These are phyloP conservation scores for Cyberlindnera maritima DNA, from an alignment of 805 yeast genomes.

Conservation along the genomic window DNA sequence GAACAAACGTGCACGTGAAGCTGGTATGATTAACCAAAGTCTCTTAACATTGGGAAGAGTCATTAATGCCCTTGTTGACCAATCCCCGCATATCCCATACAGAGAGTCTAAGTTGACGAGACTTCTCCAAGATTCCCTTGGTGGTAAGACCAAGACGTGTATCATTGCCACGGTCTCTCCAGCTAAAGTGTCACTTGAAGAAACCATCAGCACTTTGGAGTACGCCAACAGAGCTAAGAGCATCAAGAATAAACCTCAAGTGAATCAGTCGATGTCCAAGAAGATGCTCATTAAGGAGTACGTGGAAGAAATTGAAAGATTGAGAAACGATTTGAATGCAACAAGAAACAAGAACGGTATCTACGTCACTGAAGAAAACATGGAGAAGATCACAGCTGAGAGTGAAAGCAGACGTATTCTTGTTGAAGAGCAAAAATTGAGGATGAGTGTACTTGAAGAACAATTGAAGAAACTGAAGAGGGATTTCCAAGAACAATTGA, in stretches of 20 bases:
- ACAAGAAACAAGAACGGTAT: conserved; percentile 67
- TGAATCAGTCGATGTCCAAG: conserved; percentile 58
- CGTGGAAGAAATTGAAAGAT: conserved; percentile 50
- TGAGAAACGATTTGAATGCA: conserved; percentile 60
- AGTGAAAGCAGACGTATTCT: conserved; percentile 47
- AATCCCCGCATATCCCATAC: conserved; percentile 72
- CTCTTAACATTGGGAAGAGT: conserved; percentile 83
- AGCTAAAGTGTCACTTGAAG: conserved; percentile 66
- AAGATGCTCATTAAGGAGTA: conserved; percentile 51
- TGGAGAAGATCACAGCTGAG: conserved; percentile 40
- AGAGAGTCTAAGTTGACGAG: conserved; percentile 81
- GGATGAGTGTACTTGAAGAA: conserved; percentile 45
- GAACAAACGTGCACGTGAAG: conserved; percentile 82
- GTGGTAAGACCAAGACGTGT: conserved; percentile 80
- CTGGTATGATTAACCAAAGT: conserved; percentile 87
- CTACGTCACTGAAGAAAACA: conserved; percentile 52
- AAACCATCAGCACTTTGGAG: conserved; percentile 76
- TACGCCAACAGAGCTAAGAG: conserved; percentile 82
- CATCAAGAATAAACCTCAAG: conserved; percentile 66
- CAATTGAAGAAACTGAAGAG: conserved; percentile 41
- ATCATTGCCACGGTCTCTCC: conserved; percentile 84
- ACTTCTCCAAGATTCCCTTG: conserved; percentile 76
- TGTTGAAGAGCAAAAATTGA: conserved; percentile 48
- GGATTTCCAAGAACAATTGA: conserved; percentile 37
- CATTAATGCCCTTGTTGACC: conserved; percentile 67